Conservation (phyloP, 371 early-diverging fungal species). For the Mucor mucedo region DNA sequence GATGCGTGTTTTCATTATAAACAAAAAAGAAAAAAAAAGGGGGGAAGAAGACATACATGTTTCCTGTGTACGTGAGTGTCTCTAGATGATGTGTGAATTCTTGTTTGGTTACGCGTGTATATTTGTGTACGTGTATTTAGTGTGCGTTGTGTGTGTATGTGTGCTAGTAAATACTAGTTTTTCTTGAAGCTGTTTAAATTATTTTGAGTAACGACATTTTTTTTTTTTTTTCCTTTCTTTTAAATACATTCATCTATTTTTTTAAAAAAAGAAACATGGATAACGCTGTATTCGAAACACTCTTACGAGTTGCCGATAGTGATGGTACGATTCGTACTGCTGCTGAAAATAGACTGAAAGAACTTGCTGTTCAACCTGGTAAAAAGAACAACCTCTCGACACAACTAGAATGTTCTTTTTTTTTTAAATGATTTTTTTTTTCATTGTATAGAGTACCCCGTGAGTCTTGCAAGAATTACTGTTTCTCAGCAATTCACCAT, state of each 20-base stretch:
- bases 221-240: slow-evolving; percentile 4
- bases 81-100: no score
- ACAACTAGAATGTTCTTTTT: neutral
- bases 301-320: slow-evolving; percentile 70
- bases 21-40: no score
- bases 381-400: slow-evolving; percentile 3
- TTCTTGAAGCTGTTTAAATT: neutral
- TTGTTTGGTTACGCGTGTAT: no score
- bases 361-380: slow-evolving; percentile 69
- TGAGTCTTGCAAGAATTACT: slow-evolving; percentile 71
- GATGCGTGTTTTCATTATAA: no score
- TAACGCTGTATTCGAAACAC: slow-evolving; percentile 71
- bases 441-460: slow-evolving; percentile 57
- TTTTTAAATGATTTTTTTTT: neutral
- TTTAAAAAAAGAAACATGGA: slow-evolving; percentile 56
- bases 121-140: neutral
- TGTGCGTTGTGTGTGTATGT: neutral
- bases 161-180: neutral
- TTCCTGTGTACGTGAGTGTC: no score
- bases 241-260: neutral
- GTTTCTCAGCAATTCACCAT: slow-evolving; percentile 66
- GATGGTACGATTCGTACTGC: slow-evolving; percentile 69
- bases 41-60: no score
- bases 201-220: neutral
- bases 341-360: slow-evolving; percentile 75